Evolutionary conservation across 805 yeast genomes (phyloP).

Genomic region (Wickerhamomyces alni): DNA sequence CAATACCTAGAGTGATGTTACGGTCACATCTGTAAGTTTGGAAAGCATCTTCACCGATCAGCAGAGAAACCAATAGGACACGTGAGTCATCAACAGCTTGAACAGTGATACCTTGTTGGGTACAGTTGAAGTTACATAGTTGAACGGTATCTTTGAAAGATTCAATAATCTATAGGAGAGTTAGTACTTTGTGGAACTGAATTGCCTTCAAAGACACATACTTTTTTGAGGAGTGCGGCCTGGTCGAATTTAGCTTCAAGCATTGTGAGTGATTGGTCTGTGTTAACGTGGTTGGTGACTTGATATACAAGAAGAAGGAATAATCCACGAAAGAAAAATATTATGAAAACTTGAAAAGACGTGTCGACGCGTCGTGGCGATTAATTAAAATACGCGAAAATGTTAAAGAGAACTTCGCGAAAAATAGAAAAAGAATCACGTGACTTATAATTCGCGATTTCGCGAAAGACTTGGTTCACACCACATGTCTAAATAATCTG

Average conservation of each 20-base stretch:
- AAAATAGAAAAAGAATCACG: no score
- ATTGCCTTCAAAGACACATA: conserved; percentile 20
- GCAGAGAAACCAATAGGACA: conserved; percentile 82
- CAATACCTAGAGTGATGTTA: conserved; percentile 86
- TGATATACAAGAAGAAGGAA: no score
- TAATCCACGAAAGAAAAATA: background rate
- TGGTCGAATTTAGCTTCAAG: conserved; percentile 95
- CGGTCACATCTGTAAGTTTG: conserved; percentile 93
- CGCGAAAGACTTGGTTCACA: no score
- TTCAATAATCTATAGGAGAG: conserved; percentile 57
- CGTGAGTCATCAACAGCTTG: conserved; percentile 98
- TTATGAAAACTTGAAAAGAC: background rate
- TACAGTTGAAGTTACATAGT: conserved; percentile 93
- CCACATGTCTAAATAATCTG: no score
- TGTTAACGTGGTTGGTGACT: background rate
- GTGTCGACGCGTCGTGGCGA: background rate
- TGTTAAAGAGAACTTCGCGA: no score
- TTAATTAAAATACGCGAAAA: no score
- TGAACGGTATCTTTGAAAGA: conserved; percentile 92
- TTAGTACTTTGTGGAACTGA: conserved; percentile 1
- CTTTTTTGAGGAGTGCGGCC: conserved; percentile 84
- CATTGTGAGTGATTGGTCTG: conserved; percentile 40
- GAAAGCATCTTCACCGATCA: conserved; percentile 85
- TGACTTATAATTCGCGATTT: no score
- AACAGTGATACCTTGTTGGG: conserved; percentile 90